Conservation (phyloP, 192 early-diverging fungal species). For the Jimgerdemannia lactiflua region DNA sequence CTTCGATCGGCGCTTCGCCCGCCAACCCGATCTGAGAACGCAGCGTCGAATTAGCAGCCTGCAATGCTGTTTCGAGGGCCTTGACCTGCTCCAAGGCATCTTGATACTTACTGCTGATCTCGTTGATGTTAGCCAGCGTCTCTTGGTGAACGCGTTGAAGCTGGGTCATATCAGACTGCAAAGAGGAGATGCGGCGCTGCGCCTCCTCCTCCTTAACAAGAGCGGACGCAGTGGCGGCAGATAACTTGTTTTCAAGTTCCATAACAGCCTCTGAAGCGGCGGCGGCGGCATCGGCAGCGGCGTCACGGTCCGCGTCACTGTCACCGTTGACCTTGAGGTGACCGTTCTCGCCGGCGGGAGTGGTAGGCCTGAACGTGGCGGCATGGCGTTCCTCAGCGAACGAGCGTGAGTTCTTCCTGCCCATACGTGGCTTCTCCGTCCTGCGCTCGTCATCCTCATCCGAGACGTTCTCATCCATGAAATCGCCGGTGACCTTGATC, state of each 20-base stretch:
- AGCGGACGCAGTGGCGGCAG: neutral
- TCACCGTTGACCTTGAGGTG: neutral
- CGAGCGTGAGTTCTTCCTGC: neutral
- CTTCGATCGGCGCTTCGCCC: conserved; percentile 11
- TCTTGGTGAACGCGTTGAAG: conserved; percentile 17
- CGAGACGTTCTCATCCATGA: neutral
- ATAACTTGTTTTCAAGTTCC: neutral
- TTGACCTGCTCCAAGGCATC: conserved; percentile 18
- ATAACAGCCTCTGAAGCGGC: neutral
- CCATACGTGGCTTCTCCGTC: neutral
- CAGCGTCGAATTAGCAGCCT: neutral
- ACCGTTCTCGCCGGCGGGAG: neutral
- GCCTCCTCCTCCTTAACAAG: neutral
- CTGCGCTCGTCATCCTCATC: neutral
- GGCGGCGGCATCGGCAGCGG: conserved; percentile 5
- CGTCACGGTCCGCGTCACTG: neutral
- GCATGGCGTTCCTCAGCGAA: neutral
- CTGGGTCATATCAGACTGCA: neutral
- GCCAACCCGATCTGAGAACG: neutral
- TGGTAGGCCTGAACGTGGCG: neutral
- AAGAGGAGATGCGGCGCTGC: neutral
- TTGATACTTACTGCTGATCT: conserved; percentile 17
- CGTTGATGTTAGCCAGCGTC: conserved; percentile 17
- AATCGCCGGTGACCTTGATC: neutral
- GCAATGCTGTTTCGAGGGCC: neutral